A percentile compares a stretch with the other conserved stretches of the same genome.
These are phyloP conservation scores for Cladorrhinum samala DNA, from an alignment of 495 filamentous ascomycete species.

Conservation along the genomic window DNA sequence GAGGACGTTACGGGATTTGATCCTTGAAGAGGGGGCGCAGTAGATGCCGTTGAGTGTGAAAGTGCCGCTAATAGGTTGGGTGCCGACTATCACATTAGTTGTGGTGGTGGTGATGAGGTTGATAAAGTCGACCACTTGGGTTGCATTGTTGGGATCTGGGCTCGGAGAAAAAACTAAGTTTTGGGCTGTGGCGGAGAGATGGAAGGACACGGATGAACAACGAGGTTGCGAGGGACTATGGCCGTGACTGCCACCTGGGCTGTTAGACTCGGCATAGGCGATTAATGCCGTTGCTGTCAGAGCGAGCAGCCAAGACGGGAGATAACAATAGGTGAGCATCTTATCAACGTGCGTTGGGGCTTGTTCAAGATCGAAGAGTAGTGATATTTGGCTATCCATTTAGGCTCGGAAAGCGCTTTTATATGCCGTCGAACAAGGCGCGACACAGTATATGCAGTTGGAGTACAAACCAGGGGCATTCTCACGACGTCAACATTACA, in stretches of 20 bases:
- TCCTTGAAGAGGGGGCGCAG: slow-evolving; percentile 4
- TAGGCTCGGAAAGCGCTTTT: too few species aligned
- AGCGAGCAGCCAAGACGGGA: not conserved
- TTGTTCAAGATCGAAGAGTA: too few species aligned
- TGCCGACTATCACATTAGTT: not conserved
- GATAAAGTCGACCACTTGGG: not conserved
- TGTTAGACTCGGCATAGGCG: not conserved
- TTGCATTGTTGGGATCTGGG: not conserved
- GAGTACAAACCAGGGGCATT: too few species aligned
- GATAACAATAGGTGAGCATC: too few species aligned
- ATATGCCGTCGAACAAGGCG: too few species aligned
- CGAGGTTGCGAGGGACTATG: not conserved
- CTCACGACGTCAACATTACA: too few species aligned
- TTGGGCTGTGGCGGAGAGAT: not conserved
- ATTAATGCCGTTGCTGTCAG: not conserved
- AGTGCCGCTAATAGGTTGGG: not conserved
- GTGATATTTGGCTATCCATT: too few species aligned
- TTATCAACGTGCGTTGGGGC: too few species aligned
- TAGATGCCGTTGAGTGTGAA: slow-evolving; percentile 12
- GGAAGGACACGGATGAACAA: not conserved
- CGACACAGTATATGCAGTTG: too few species aligned
- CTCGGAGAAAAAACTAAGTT: not conserved
- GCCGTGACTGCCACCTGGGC: too few species aligned
- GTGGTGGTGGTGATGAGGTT: not conserved
- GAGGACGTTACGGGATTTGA: not conserved